These are phyloP conservation scores for Xylaria curta DNA, from an alignment of 495 filamentous ascomycete species.

Conservation along the genomic window DNA sequence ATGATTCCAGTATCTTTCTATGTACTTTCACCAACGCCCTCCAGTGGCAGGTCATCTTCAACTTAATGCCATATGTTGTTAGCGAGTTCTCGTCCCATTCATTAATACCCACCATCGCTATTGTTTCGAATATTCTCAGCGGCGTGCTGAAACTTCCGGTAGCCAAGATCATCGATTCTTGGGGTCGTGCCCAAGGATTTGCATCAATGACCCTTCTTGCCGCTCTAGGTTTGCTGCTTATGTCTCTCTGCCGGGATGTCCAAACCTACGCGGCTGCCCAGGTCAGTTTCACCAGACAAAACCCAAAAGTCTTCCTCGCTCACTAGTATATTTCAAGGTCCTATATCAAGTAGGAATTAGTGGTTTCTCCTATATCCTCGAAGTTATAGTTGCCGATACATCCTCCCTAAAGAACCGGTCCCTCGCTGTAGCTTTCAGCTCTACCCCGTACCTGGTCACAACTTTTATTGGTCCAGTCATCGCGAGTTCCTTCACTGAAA, in stretches of 20 bases:
- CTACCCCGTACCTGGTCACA: slow-evolving; percentile 65
- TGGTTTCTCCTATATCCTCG: slow-evolving; percentile 58
- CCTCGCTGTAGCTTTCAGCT: slow-evolving; percentile 61
- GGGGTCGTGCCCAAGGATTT: slow-evolving; percentile 61
- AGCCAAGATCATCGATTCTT: slow-evolving; percentile 71
- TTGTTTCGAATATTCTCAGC: slow-evolving; percentile 63
- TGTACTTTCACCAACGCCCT: slow-evolving; percentile 57
- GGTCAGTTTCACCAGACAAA: slow-evolving; percentile 33
- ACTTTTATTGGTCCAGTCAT: slow-evolving; percentile 51
- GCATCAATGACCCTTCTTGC: slow-evolving; percentile 47
- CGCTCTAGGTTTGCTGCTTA: slow-evolving; percentile 54
- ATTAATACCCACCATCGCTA: slow-evolving; percentile 52
- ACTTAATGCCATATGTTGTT: slow-evolving; percentile 55
- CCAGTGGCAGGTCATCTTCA: slow-evolving; percentile 49
- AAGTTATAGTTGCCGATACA: slow-evolving; percentile 67
- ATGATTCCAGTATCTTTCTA: slow-evolving; percentile 45
- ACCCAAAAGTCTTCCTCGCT: slow-evolving; percentile 37
- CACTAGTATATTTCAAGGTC: slow-evolving; percentile 47
- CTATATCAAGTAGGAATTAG: slow-evolving; percentile 64
- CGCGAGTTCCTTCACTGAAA: slow-evolving; percentile 45
- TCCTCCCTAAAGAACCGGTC: slow-evolving; percentile 63
- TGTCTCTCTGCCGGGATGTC: slow-evolving; percentile 59
- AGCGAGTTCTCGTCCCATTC: slow-evolving; percentile 56
- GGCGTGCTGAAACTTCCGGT: slow-evolving; percentile 66
- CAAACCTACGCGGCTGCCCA: slow-evolving; percentile 58